Evolutionary conservation across 208 protist species (phyloP).

Genomic region (Endotrypanum monterogeii): DNA sequence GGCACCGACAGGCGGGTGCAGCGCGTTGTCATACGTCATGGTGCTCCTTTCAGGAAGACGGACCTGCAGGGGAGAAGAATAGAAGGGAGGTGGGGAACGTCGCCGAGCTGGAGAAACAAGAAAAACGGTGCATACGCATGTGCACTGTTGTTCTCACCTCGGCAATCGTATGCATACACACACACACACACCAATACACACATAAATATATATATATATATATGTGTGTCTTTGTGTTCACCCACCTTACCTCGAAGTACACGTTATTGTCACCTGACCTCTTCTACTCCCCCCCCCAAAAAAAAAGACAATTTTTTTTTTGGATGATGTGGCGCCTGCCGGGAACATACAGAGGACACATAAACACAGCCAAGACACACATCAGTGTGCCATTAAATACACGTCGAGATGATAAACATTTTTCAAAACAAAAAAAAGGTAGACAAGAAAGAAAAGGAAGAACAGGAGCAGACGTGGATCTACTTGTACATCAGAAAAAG

Average conservation of each 20-base stretch:
- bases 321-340: neutral
- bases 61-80: no score
- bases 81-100: no score
- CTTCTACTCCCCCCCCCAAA: no score
- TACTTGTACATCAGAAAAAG: conserved; percentile 9
- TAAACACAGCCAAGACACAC: neutral
- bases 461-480: neutral
- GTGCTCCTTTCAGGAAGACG: no score
- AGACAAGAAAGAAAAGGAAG: neutral
- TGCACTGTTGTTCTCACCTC: neutral
- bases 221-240: no score
- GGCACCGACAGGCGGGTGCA: no score
- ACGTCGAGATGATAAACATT: neutral
- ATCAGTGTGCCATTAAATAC: neutral
- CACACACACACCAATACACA: neutral
- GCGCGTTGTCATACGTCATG: no score
- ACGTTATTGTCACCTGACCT: no score
- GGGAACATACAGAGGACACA: neutral
- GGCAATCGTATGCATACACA: neutral
- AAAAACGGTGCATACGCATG: no score
- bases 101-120: no score
- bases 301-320: neutral
- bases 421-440: neutral
- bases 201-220: no score
- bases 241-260: no score